Base-by-base conservation (phyloP, 306 rosid genomes). In the Prunus mongolica region DNA sequence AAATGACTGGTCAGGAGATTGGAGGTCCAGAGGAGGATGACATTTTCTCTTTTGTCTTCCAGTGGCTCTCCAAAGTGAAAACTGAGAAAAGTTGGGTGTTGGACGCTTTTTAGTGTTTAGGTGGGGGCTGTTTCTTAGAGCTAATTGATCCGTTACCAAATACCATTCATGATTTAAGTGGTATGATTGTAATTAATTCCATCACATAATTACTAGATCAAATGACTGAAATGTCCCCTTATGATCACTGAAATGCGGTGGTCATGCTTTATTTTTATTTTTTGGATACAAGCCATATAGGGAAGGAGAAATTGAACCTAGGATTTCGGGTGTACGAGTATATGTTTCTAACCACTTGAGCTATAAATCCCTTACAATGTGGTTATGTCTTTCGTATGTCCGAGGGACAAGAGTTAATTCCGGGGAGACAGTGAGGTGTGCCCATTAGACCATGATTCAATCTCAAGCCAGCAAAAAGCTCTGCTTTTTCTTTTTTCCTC, bases 61-160 rank as follows among this genome's bases (percentile, higher is more conserved):
- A 78, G 61, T 73, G 86, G 65, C 72, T 78, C 70, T 78, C 70
- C 75, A 81, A 88, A 86, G 88, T 84, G 82, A 81, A 82, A 61
- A 72, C 50, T 82, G 82, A 79, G 44, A 87, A 89, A 73, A 74
- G 88, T 73, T 61, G 25, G 60, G 65, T 69, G 79, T 83, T 49
- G 72, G 88, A 74, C 58, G 73, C 88, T 84, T 89, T 91, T 77
- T 62, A 18, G 60, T 47, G 64, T 51, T 76, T 79, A 57, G 67
- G 89, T 88, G 86, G 91, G 90, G 91, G 44, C 87, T 83, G 73
- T 25, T 11, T 5, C 10, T 19, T 32, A 34, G 49, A 6, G 70
- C 81, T 76, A 65, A 32, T 68, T 75, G 91, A 88, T 91, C 85
- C 82, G 77, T 85, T 79, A 88, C 91, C 88, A 83, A 88, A 86